A percentile compares a stretch with the other conserved stretches of the same genome.
These are phyloP conservation scores for Lachancea quebecensis DNA, from an alignment of 805 yeast species.

Conservation along the genomic window DNA sequence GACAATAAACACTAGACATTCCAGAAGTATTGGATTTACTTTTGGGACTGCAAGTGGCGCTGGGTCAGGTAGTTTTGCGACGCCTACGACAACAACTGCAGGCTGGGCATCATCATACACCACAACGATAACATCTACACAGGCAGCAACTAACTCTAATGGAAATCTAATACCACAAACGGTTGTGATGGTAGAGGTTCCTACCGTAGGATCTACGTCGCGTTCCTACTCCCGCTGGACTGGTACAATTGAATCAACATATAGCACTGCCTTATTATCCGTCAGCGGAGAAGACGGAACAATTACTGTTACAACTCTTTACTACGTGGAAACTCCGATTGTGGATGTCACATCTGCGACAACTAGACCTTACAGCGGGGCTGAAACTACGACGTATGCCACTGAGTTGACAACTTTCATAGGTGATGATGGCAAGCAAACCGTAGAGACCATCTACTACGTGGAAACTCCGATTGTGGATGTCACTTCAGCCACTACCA, in stretches of 20 bases:
- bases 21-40: conserved; percentile 6
- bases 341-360: neutral
- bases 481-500: neutral
- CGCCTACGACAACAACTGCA: conserved; percentile 8
- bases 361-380: conserved; percentile 2
- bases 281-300: conserved; percentile 9
- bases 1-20: conserved; percentile 4
- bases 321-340: conserved; percentile 11
- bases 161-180: conserved; percentile 1
- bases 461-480: conserved; percentile 6
- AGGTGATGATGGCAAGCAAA: conserved; percentile 2
- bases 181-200: conserved; percentile 1
- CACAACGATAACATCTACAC: neutral
- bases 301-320: conserved; percentile 11
- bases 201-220: conserved; percentile 1
- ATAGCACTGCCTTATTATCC: conserved; percentile 2
- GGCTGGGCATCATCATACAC: conserved; percentile 3
- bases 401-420: conserved; percentile 4
- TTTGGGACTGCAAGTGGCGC: conserved; percentile 1
- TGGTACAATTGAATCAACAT: conserved; percentile 9
- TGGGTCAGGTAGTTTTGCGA: neutral
- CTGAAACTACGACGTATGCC: conserved; percentile 7
- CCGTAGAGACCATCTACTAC: conserved; percentile 8
- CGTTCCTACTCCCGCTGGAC: conserved; percentile 7
- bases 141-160: neutral